These are phyloP conservation scores for Talaromyces verruculosus DNA, from an alignment of 2,329 filamentous ascomycete species.

Conservation along the genomic window DNA sequence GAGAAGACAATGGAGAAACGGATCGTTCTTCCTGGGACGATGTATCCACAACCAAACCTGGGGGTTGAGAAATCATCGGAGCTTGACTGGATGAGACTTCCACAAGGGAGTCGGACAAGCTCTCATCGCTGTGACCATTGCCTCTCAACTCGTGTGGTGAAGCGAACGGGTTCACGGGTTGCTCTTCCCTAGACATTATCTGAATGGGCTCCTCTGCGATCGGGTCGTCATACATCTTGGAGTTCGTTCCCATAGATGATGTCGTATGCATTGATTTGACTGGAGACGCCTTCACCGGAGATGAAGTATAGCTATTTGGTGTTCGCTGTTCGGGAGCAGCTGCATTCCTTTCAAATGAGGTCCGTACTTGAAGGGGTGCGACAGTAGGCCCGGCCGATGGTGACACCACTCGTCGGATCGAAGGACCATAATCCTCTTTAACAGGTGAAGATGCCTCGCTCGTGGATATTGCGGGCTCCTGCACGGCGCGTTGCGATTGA, in stretches of 20 bases:
- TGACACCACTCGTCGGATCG: constrained; percentile 39
- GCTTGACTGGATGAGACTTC: constrained; percentile 60
- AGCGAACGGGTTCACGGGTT: neutral
- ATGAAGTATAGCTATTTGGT: constrained; percentile 4
- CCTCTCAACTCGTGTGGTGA: constrained; percentile 4
- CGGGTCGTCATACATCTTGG: constrained; percentile 12
- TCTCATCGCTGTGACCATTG: constrained; percentile 12
- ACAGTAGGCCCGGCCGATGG: constrained; percentile 30
- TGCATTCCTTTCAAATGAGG: constrained; percentile 25
- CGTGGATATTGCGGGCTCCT: constrained; percentile 28
- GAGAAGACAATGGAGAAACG: constrained; percentile 58
- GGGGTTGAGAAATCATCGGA: constrained; percentile 49
- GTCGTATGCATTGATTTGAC: constrained; percentile 8
- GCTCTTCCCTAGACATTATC: neutral
- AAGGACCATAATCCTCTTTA: constrained; percentile 29
- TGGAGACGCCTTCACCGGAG: constrained; percentile 22
- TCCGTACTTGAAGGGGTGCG: constrained; percentile 25
- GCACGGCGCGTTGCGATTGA: constrained; percentile 31
- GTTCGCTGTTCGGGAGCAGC: constrained; percentile 20
- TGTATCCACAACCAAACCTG: constrained; percentile 67
- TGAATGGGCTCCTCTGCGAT: constrained; percentile 13
- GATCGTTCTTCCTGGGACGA: constrained; percentile 68
- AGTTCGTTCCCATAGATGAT: constrained; percentile 5
- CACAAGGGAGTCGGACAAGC: constrained; percentile 66
- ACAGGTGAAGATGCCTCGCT: constrained; percentile 26